Evolutionary conservation across 148 eudicot genomes (phyloP), one percentile per base, ranked within the genome.

Genomic region (Rhododendron vialii): DNA sequence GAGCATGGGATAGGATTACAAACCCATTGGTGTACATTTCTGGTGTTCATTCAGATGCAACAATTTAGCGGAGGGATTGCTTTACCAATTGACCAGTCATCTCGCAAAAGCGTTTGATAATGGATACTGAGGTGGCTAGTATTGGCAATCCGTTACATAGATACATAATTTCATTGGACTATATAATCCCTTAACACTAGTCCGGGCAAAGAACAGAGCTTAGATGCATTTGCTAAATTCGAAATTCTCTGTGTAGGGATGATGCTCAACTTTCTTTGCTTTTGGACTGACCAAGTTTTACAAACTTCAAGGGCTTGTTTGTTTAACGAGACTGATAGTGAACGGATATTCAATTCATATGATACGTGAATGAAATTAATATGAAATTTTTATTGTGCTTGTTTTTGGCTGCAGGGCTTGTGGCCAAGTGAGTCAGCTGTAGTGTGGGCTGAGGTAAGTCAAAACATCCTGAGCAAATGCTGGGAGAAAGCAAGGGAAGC

Each of bases 401-500:
- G 24, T 20, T n/a, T 83, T 51, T 87, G 76, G 50, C 14, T 79
- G 26, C 80, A 94, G 98, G 94, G 88, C 43, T 84, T 96, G 50
- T 61, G 80, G 80, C 28, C 88, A 81, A 93, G 89, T 73, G 98
- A 96, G 86, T 96, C 98, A 65, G 90, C 92, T 5, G 84, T 87
- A 26, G 94, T 95, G 35, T 96, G 98, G 98, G 92, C 86, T 3
- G 90, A 96, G 82, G 98, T 96, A 76, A 95, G 91, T 84, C 88
- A 87, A 87, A 89, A 90, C 30, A 93, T 96, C 15, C n/a, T 96
- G 84, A 87, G 82, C 63, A 93, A 87, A 86, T 79, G 83, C 10
- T 96, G 98, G 98, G 98, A 93, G 2, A 92, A 89, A 88, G 98
- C 98, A 84, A 90, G 87, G 86, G 95, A 94, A 80, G 95, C 94